Percentiles rank a stretch among this genome's conserved stretches.
These are phyloP conservation scores for Nemophila menziesii DNA, from an alignment of 257 asterid genomes.

Conservation along the genomic window DNA sequence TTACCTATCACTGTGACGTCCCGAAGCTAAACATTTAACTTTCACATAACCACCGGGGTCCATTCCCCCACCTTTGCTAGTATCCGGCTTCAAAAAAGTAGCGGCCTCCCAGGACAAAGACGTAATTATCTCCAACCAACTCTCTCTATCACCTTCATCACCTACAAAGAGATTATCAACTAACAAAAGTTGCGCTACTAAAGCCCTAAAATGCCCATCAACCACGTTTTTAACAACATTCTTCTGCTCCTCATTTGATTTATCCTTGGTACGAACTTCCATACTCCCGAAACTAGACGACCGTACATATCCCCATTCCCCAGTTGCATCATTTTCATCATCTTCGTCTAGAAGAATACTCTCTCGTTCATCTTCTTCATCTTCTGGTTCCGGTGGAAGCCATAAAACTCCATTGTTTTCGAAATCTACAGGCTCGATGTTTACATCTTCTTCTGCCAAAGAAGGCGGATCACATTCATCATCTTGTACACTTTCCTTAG, in stretches of 20 bases:
- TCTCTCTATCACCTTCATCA: slow-evolving; percentile 62
- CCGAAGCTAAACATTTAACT: slow-evolving; percentile 87
- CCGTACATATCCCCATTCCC: slow-evolving; percentile 74
- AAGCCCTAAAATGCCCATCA: slow-evolving; percentile 88
- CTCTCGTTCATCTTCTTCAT: slow-evolving; percentile 82
- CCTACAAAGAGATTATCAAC: slow-evolving; percentile 73
- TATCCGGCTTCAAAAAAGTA: slow-evolving; percentile 74
- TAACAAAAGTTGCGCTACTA: slow-evolving; percentile 86
- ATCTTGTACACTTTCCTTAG: slow-evolving; percentile 36
- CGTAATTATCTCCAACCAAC: slow-evolving; percentile 87
- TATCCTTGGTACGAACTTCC: slow-evolving; percentile 67
- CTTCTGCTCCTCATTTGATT: slow-evolving; percentile 78
- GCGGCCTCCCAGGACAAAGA: slow-evolving; percentile 98
- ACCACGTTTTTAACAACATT: slow-evolving; percentile 73
- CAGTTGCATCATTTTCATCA: slow-evolving; percentile 64
- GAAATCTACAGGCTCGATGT: slow-evolving; percentile 69
- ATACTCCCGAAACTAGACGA: slow-evolving; percentile 77
- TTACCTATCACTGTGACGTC: slow-evolving; percentile 84
- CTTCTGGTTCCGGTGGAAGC: slow-evolving; percentile 99
- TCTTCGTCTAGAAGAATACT: slow-evolving; percentile 49
- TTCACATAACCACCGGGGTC: slow-evolving; percentile 94
- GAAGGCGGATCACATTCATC: slow-evolving; percentile 78
- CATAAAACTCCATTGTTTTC: slow-evolving; percentile 85
- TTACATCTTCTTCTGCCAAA: slow-evolving; percentile 52
- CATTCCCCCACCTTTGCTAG: slow-evolving; percentile 89